Conservation (phyloP, 2,329 filamentous ascomycete species). For the Sclerotinia trifoliorum region DNA sequence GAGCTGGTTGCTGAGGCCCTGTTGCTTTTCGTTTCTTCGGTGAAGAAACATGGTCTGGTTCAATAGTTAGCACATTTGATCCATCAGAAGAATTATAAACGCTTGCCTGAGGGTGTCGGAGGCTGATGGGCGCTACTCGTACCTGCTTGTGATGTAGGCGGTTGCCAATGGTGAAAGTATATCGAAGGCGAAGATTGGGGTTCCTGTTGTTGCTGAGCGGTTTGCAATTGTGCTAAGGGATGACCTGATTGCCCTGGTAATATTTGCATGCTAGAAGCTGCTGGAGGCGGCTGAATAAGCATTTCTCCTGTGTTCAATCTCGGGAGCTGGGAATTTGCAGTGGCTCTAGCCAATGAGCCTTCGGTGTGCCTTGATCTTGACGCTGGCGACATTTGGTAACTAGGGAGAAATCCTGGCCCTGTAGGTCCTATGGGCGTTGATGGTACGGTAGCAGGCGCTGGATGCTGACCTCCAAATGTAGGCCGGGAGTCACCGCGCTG, state of each 20-base stretch:
- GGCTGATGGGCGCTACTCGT: slow-evolving; percentile 60
- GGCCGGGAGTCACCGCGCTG: slow-evolving; percentile 53
- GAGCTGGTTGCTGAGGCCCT: slow-evolving; percentile 51
- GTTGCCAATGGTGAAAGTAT: slow-evolving; percentile 92
- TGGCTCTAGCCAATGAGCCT: slow-evolving; percentile 32
- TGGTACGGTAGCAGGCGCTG: slow-evolving; percentile 34
- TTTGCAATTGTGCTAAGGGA: slow-evolving; percentile 53
- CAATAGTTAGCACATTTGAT: slow-evolving; percentile 38
- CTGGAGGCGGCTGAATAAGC: slow-evolving; percentile 43
- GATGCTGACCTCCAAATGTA: slow-evolving; percentile 32
- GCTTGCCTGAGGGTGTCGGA: slow-evolving; percentile 70
- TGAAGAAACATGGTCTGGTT: slow-evolving; percentile 65
- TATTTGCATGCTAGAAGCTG: slow-evolving; percentile 44
- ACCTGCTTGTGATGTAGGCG: slow-evolving; percentile 65
- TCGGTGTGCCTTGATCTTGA: slow-evolving; percentile 37
- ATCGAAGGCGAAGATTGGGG: slow-evolving; percentile 65
- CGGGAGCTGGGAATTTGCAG: slow-evolving; percentile 41
- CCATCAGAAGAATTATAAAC: slow-evolving; percentile 48
- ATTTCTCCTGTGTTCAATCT: slow-evolving; percentile 46
- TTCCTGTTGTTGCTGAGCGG: slow-evolving; percentile 56
- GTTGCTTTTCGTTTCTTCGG: slow-evolving; percentile 83
- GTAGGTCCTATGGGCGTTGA: slow-evolving; percentile 37
- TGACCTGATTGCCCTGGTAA: slow-evolving; percentile 45
- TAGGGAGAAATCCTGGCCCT: slow-evolving; percentile 34
- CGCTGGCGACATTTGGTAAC: slow-evolving; percentile 40